Evolutionary conservation across 495 filamentous ascomycete species (phyloP).

Genomic region (Clohesyomyces aquaticus): DNA sequence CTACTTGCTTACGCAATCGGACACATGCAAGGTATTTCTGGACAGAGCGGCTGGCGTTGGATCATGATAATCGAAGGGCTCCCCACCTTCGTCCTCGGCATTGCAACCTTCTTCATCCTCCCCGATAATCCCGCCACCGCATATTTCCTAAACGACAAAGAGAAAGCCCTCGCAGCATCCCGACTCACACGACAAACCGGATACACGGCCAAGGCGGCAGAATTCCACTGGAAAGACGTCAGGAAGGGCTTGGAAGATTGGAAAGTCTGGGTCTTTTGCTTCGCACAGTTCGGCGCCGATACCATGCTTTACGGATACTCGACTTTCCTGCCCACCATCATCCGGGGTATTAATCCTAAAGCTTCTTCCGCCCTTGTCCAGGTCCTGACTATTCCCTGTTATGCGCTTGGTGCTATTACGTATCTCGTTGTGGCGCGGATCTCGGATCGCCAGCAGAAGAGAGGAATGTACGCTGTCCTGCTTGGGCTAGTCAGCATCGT

Average conservation of each 20-base stretch:
- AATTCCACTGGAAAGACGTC: conserved; percentile 63
- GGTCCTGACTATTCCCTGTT: conserved; percentile 78
- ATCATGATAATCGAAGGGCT: conserved; percentile 75
- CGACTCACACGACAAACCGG: conserved; percentile 52
- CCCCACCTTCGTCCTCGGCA: conserved; percentile 66
- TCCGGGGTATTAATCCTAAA: conserved; percentile 61
- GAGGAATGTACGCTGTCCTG: conserved; percentile 62
- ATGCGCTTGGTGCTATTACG: conserved; percentile 66
- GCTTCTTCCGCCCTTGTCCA: conserved; percentile 68
- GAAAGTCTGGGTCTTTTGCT: conserved; percentile 67
- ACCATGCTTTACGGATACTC: conserved; percentile 78
- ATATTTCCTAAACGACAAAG: conserved; percentile 42
- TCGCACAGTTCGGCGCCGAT: conserved; percentile 69
- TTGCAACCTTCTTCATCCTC: conserved; percentile 63
- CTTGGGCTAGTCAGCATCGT: conserved; percentile 64
- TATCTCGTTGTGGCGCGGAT: conserved; percentile 66
- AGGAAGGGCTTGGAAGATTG: conserved; percentile 60
- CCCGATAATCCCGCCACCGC: conserved; percentile 62
- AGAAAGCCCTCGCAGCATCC: conserved; percentile 36
- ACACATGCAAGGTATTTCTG: conserved; percentile 67
- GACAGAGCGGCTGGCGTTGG: conserved; percentile 67
- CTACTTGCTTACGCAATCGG: conserved; percentile 75
- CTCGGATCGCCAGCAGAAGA: conserved; percentile 63
- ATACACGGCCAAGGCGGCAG: conserved; percentile 61
- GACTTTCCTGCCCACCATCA: conserved; percentile 80